A percentile compares a stretch with the other conserved stretches of the same genome.
These are phyloP conservation scores for Fusarium luffae DNA, from an alignment of 2,329 filamentous ascomycete species.

Conservation along the genomic window DNA sequence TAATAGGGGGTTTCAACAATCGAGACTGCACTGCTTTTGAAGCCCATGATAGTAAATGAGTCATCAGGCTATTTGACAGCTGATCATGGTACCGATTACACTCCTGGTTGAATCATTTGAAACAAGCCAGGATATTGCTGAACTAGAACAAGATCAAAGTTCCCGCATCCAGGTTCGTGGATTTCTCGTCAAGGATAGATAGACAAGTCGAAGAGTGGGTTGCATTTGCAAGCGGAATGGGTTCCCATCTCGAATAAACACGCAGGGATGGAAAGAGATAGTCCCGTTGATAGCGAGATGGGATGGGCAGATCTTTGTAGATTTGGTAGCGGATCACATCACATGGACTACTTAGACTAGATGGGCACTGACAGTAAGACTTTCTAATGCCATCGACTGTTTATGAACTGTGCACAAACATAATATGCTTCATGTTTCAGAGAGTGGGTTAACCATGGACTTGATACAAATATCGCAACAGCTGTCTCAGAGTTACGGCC, in stretches of 20 bases:
- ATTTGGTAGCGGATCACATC: slow-evolving; percentile 20
- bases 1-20: slow-evolving; percentile 7
- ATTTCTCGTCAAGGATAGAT: slow-evolving; percentile 28
- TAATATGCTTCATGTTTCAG: slow-evolving; percentile 20
- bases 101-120: neutral
- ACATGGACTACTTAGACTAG: neutral
- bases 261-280: slow-evolving; percentile 37
- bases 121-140: slow-evolving; percentile 15
- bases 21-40: neutral
- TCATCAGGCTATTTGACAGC: neutral
- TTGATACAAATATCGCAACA: slow-evolving; percentile 14
- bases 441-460: neutral
- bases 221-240: slow-evolving; percentile 28
- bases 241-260: slow-evolving; percentile 28
- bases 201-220: slow-evolving; percentile 1
- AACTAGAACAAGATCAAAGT: slow-evolving; percentile 16
- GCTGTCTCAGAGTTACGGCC: slow-evolving; percentile 24
- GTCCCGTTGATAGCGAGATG: slow-evolving; percentile 30
- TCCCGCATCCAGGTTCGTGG: slow-evolving; percentile 43
- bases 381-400: neutral
- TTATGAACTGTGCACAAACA: neutral
- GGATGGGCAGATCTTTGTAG: slow-evolving; percentile 42
- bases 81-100: neutral
- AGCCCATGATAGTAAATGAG: neutral
- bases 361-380: neutral